These are phyloP conservation scores for Nannochloropsis salina DNA, from an alignment of 108 stramenopile genomes.

Conservation along the genomic window DNA sequence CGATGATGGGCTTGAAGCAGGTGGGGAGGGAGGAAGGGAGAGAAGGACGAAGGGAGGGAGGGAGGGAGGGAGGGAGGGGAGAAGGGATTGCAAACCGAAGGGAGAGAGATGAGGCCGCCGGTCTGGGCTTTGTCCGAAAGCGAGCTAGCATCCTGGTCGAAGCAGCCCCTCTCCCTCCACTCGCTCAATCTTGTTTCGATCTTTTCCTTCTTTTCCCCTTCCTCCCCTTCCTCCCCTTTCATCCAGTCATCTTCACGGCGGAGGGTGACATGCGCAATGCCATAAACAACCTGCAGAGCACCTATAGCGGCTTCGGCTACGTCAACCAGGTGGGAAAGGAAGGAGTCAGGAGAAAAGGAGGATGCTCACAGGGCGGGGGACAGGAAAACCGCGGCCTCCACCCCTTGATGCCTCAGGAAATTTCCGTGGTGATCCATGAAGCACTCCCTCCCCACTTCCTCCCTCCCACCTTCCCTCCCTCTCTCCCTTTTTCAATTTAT, in stretches of 20 bases:
- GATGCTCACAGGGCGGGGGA: neutral
- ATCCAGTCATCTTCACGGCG: constrained; percentile 78
- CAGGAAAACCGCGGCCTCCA: constrained; percentile 8
- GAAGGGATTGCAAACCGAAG: too few relatives aligned
- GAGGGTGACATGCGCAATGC: constrained; percentile 99
- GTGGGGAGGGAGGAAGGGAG: neutral
- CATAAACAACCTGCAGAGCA: constrained; percentile 92
- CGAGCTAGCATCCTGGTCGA: neutral
- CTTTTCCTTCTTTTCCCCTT: neutral
- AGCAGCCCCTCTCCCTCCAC: neutral
- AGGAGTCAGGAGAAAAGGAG: neutral
- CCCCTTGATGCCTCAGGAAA: neutral
- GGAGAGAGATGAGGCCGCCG: too few relatives aligned
- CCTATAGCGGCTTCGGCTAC: constrained; percentile 69
- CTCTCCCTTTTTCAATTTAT: neutral
- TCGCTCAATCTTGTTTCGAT: neutral
- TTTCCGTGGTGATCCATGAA: neutral
- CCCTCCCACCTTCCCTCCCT: neutral
- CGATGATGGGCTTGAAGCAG: neutral
- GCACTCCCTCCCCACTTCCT: neutral
- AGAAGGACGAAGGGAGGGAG: neutral
- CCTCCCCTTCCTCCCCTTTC: neutral
- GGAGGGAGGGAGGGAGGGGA: too few relatives aligned
- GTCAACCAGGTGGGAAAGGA: constrained; percentile 61
- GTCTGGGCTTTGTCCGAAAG: too few relatives aligned